These are phyloP conservation scores for Phytophthora pseudosyringae DNA, from an alignment of 352 stramenopile species.

Conservation along the genomic window DNA sequence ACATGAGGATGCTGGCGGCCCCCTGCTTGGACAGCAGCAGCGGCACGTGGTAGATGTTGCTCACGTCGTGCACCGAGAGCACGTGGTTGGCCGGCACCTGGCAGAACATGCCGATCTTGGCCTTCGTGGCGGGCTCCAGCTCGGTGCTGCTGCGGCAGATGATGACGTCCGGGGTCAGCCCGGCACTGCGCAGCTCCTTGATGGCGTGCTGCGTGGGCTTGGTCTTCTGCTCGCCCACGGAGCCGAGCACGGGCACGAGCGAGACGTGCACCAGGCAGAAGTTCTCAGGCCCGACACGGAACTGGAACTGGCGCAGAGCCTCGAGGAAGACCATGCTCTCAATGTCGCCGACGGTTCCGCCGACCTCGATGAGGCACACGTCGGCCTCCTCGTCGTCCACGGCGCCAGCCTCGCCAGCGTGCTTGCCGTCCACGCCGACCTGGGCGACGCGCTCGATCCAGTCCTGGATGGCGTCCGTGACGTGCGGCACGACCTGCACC, in stretches of 20 bases:
- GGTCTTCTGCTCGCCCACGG: slow-evolving; percentile 99
- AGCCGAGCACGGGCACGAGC: slow-evolving; percentile 98
- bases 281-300: slow-evolving; percentile 97
- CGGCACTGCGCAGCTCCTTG: slow-evolving; percentile 96
- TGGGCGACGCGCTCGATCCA: slow-evolving; percentile 99
- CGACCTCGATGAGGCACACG: slow-evolving; percentile 99
- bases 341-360: slow-evolving; percentile 99
- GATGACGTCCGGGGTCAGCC: slow-evolving; percentile 97
- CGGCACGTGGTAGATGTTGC: slow-evolving; percentile 99
- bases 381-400: slow-evolving; percentile 79
- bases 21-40: slow-evolving; percentile 97
- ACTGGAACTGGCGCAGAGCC: slow-evolving; percentile 99
- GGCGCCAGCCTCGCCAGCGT: slow-evolving; percentile 36
- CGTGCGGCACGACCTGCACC: slow-evolving; percentile 98
- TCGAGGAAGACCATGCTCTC: slow-evolving; percentile 99
- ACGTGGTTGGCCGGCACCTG: slow-evolving; percentile 96
- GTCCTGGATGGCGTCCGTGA: slow-evolving; percentile 94
- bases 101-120: slow-evolving; percentile 99
- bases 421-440: slow-evolving; percentile 91
- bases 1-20: slow-evolving; percentile 94
- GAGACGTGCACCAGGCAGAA: slow-evolving; percentile 99
- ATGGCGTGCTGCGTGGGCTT: slow-evolving; percentile 99
- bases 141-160: slow-evolving; percentile 95
- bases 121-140: slow-evolving; percentile 92
- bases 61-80: slow-evolving; percentile 98